Evolutionary conservation across 1,139 yeast genomes (phyloP).

Genomic region (Lodderomyces oxycetoniae): DNA sequence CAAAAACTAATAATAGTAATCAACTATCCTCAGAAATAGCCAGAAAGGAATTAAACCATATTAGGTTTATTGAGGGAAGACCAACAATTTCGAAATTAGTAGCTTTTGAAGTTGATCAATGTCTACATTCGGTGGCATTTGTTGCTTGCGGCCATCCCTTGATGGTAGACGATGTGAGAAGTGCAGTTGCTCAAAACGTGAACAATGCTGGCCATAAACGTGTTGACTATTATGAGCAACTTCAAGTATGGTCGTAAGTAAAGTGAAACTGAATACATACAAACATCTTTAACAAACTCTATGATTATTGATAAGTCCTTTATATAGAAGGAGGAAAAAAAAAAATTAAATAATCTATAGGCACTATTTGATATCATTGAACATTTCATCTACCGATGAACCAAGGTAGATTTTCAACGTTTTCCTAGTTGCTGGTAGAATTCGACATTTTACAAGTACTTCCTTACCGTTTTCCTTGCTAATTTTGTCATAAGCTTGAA

Average conservation of each 20-base stretch:
- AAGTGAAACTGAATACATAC: background rate
- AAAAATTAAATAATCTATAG: background rate
- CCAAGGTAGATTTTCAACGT: conserved; percentile 64
- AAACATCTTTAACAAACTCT: too few species aligned
- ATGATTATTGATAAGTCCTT: background rate
- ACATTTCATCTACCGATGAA: conserved; percentile 55
- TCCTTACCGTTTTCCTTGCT: conserved; percentile 26
- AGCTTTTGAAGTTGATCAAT: conserved; percentile 22
- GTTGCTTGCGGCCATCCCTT: conserved; percentile 51
- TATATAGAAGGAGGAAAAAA: background rate
- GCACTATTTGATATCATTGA: conserved; percentile 20
- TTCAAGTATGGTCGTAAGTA: conserved; percentile 9
- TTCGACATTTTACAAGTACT: conserved; percentile 54
- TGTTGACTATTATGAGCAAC: conserved; percentile 10
- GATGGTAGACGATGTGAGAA: conserved; percentile 49
- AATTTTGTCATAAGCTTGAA: conserved; percentile 66
- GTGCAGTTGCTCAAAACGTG: conserved; percentile 26
- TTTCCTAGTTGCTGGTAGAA: conserved; percentile 63
- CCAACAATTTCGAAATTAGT: conserved; percentile 29
- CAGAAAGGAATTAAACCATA: conserved; percentile 23
- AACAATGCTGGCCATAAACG: conserved; percentile 14
- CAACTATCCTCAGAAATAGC: too few species aligned
- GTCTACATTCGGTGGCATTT: conserved; percentile 36
- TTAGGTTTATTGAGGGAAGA: conserved; percentile 30
- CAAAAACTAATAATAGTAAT: too few species aligned